phyloP scores from a whole-genome alignment of 345 rosid species.

The Arabis hirsuta region DNA sequence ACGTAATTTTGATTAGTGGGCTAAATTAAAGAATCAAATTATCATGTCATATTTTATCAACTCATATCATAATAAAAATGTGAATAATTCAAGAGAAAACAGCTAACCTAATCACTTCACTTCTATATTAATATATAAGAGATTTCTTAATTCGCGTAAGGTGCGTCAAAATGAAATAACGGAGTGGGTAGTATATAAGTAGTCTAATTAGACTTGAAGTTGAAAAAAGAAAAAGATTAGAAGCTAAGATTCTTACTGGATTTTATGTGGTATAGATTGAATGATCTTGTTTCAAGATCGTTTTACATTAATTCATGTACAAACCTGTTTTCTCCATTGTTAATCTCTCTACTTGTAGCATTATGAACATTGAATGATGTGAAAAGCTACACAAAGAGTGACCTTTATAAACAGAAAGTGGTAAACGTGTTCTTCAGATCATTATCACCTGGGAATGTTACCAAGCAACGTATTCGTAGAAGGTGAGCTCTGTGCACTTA shows the following conservation, averaged over 20 bases:
- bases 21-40: too few relatives aligned
- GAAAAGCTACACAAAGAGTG: conserved; percentile 26
- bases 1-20: too few relatives aligned
- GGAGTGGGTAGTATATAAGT: too few relatives aligned
- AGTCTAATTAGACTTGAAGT: too few relatives aligned
- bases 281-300: conserved; percentile 40
- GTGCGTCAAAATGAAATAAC: too few relatives aligned
- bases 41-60: too few relatives aligned
- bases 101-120: too few relatives aligned
- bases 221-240: too few relatives aligned
- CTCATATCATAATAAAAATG: too few relatives aligned
- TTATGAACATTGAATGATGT: conserved; percentile 27
- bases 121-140: too few relatives aligned
- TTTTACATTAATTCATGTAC: conserved; percentile 13
- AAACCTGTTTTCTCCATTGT: conserved; percentile 7
- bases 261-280: conserved; percentile 15
- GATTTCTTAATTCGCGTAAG: too few relatives aligned
- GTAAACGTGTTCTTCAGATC: conserved; percentile 14
- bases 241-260: background rate
- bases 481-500: conserved; percentile 88
- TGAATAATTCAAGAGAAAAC: too few relatives aligned
- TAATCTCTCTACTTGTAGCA: conserved; percentile 28
- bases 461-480: conserved; percentile 73
- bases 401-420: conserved; percentile 34
- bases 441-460: conserved; percentile 52